These are phyloP conservation scores for Beauveria bassiana DNA, from an alignment of 2,329 filamentous ascomycete genomes.

Conservation along the genomic window DNA sequence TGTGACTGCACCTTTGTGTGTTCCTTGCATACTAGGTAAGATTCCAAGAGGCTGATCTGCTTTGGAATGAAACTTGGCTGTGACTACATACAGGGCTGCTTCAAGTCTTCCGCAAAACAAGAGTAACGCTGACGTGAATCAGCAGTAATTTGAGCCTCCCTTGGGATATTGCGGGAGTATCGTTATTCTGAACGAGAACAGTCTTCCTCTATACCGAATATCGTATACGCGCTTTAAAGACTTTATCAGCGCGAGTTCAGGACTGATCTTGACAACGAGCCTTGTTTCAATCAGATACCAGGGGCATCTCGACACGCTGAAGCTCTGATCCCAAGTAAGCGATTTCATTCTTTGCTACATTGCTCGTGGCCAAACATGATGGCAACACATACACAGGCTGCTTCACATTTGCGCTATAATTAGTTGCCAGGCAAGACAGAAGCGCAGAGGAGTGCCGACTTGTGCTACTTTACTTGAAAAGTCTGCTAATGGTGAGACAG, in stretches of 20 bases:
- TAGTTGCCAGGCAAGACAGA: not conserved
- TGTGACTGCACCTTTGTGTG: not conserved
- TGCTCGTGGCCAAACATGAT: not conserved
- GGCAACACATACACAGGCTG: not conserved
- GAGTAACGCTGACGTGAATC: not conserved
- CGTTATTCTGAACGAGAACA: not conserved
- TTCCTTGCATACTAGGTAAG: not conserved
- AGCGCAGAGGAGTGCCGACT: not conserved
- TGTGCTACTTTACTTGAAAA: not conserved
- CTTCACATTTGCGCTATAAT: not conserved
- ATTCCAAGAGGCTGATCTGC: no score
- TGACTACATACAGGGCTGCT: not conserved
- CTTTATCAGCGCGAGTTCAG: not conserved
- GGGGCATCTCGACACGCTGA: not conserved
- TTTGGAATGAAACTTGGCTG: no score
- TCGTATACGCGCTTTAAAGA: not conserved
- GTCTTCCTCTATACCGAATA: not conserved
- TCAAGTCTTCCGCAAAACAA: not conserved
- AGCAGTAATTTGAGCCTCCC: not conserved
- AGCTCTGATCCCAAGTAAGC: not conserved
- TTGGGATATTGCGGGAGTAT: not conserved
- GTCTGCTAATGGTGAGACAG: not conserved
- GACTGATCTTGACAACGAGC: not conserved
- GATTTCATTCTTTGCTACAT: not conserved
- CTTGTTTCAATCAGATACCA: not conserved